A percentile compares a stretch with the other conserved stretches of the same genome.
These are phyloP conservation scores for Francoa sonchifolia DNA, from an alignment of 441 rosid species.

Conservation along the genomic window DNA sequence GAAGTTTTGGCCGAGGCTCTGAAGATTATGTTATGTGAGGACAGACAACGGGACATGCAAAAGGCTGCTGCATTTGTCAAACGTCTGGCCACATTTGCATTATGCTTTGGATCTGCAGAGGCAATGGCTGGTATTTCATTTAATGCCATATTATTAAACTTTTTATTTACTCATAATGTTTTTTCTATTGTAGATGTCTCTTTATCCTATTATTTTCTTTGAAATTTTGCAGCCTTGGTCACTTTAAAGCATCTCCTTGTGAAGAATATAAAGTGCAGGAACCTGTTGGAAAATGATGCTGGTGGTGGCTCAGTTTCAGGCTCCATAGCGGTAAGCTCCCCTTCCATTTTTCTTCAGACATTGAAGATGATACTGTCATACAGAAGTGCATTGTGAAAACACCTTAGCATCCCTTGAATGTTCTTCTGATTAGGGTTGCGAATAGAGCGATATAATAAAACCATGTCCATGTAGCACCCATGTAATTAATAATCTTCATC, in stretches of 20 bases:
- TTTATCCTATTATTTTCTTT: conserved; percentile 1
- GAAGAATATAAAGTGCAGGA: conserved; percentile 77
- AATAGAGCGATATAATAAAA: no score
- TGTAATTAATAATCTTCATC: no score
- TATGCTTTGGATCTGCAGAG: conserved; percentile 77
- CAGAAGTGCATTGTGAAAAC: background rate
- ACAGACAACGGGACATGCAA: conserved; percentile 95
- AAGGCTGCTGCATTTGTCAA: conserved; percentile 93
- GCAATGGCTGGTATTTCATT: conserved; percentile 67
- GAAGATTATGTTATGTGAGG: conserved; percentile 85
- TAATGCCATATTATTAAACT: background rate
- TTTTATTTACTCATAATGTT: background rate
- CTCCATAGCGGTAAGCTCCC: conserved; percentile 51
- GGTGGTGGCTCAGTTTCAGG: conserved; percentile 99
- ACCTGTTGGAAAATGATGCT: conserved; percentile 88
- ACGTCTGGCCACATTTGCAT: conserved; percentile 73
- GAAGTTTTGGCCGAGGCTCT: conserved; percentile 78
- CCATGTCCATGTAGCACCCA: no score
- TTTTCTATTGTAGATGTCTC: background rate
- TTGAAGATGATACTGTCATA: background rate
- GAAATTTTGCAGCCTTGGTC: conserved; percentile 51
- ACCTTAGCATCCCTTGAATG: no score
- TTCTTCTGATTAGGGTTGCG: no score
- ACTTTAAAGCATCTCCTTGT: conserved; percentile 70
- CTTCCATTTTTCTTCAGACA: background rate